These are phyloP conservation scores for Blastocystis sp. DNA, from an alignment of 352 stramenopile genomes.

Conservation along the genomic window DNA sequence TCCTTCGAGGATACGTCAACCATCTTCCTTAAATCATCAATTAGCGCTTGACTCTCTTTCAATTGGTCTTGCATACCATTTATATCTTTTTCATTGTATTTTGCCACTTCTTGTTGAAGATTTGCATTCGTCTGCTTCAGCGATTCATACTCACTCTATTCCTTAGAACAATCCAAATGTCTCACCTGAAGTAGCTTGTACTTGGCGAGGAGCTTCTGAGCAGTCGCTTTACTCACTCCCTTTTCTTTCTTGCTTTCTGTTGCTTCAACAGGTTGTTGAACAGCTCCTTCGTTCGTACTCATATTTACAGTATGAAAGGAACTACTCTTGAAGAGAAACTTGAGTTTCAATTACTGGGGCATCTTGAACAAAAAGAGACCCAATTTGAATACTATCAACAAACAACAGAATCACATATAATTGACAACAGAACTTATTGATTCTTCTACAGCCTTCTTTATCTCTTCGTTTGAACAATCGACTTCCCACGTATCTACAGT, in stretches of 20 bases:
- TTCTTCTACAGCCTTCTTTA: neutral
- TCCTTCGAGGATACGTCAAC: neutral
- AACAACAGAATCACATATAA: neutral
- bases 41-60: neutral
- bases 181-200: constrained; percentile 44
- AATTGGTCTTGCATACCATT: neutral
- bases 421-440: neutral
- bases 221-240: constrained; percentile 49
- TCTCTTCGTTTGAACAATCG: neutral
- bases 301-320: neutral
- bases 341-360: neutral
- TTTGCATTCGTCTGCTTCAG: constrained; percentile 1
- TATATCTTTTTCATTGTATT: neutral
- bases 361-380: neutral
- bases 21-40: constrained; percentile 25
- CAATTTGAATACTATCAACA: neutral
- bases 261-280: neutral
- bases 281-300: neutral
- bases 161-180: neutral
- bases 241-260: constrained; percentile 53
- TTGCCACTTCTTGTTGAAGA: neutral
- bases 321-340: neutral
- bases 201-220: constrained; percentile 49
- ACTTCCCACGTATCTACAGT: neutral
- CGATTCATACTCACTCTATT: constrained; percentile 36